Evolutionary conservation across 2,329 filamentous ascomycete genomes (phyloP).

Genomic region (Trichoderma sp.): DNA sequence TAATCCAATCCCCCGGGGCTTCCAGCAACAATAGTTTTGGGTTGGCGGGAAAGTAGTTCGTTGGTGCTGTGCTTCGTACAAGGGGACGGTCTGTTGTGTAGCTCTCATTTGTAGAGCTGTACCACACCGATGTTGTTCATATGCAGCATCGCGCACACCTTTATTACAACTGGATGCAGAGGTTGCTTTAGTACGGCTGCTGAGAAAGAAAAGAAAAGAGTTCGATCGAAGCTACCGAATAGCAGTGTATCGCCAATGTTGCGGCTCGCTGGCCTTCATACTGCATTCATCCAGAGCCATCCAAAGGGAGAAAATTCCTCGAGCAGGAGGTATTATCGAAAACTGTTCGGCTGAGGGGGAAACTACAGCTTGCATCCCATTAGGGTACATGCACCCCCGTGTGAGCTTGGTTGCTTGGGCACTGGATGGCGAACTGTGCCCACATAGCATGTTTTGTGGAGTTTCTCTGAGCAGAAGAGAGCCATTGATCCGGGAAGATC

Average conservation of each 20-base stretch:
- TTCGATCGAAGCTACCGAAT: not conserved
- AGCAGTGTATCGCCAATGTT: not conserved
- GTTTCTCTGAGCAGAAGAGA: conserved; percentile 30
- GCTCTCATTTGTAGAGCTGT: not conserved
- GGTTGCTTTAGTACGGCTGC: not conserved
- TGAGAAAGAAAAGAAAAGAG: not conserved
- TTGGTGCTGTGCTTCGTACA: not conserved
- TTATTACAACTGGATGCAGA: not conserved
- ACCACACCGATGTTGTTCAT: not conserved
- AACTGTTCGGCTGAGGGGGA: not conserved
- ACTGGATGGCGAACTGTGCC: conserved; percentile 36
- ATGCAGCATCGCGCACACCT: not conserved
- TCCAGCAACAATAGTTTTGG: not conserved
- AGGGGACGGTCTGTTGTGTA: not conserved
- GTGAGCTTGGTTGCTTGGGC: not conserved
- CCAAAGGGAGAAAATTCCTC: not conserved
- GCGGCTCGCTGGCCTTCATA: not conserved
- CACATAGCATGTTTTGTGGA: conserved; percentile 45
- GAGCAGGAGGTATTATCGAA: not conserved
- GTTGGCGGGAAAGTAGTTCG: not conserved
- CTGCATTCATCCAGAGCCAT: not conserved
- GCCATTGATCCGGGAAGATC: not conserved
- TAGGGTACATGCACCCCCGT: not conserved
- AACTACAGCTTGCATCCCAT: too few species aligned
- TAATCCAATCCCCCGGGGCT: not conserved